Base-by-base conservation (phyloP, 2,329 filamentous ascomycete genomes). In the Pyrenophora tritici-repentis region DNA sequence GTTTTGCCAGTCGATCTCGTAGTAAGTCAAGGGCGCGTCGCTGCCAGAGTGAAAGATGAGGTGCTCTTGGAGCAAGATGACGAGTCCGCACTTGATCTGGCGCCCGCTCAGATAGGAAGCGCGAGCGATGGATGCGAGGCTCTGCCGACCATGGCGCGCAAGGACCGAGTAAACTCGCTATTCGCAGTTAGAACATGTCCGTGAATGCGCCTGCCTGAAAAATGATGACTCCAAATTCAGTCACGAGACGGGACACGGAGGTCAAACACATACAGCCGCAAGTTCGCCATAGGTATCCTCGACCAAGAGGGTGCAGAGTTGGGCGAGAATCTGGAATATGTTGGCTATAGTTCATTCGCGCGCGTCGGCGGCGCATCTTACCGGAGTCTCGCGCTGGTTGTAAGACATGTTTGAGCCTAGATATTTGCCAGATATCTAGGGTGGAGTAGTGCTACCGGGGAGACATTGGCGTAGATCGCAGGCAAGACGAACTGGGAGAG, bases 221-320 rank as follows among this genome's bases (percentile, higher is more conserved):
- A n/a, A n/a, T n/a, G n/a, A n/a, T n/a, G n/a, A n/a, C n/a, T n/a
- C n/a, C n/a, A n/a, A n/a, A n/a, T n/a, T n/a, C n/a, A n/a, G 24
- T 26, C 24, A 26, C 24, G 24, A 26, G 24, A 26, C 24, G 60
- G 59, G n/a, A n/a, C n/a, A n/a, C n/a, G n/a, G n/a, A n/a, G n/a
- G n/a, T n/a, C n/a, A n/a, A n/a, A n/a, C n/a, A n/a, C n/a, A 33
- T 88, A 97, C 93, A 72, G 91, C 90, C 56, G 91, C 91, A 52
- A 97, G 85, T 77, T 96, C 90, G 70, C 94, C 94, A 74, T 94
- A 93, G 53, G 90, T 82, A 72, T 97, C 91, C 71, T 91, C 86
- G 58, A 97, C 87, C 58, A 97, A 83, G 72, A 96, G 86, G 78
- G 87, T 84, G 80, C 91, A 96, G 70, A 97, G 89, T 83, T 97